phyloP scores from a whole-genome alignment of 164 flowering plant genomes.

The Brasenia schreberi region DNA sequence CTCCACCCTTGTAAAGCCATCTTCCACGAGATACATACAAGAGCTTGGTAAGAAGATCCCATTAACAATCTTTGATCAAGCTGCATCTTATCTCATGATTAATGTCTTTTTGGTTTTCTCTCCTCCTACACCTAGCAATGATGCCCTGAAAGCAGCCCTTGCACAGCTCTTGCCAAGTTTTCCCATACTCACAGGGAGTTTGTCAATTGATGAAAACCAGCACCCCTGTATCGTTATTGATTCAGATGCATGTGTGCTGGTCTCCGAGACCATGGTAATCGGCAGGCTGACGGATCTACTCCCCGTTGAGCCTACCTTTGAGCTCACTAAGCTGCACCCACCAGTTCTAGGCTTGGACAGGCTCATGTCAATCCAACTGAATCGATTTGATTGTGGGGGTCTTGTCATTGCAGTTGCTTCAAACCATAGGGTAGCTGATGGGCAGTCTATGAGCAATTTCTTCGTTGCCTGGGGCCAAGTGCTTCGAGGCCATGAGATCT shows the following conservation, averaged over 20 bases:
- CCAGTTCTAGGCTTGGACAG: conserved; percentile 1
- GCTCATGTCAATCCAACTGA: conserved; percentile 9
- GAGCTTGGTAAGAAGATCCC: not conserved
- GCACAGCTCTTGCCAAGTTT: conserved; percentile 3
- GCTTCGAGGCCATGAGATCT: conserved; percentile 1
- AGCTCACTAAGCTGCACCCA: conserved; percentile 6
- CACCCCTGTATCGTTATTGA: not conserved
- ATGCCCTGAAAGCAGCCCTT: conserved; percentile 4
- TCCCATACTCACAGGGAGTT: conserved; percentile 8
- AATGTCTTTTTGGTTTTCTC: conserved; percentile 1
- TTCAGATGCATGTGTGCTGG: conserved; percentile 5
- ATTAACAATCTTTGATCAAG: conserved; percentile 9
- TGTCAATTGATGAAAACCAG: not conserved
- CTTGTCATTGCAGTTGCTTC: conserved; percentile 1
- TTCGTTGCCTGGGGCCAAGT: conserved; percentile 4
- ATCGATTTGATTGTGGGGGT: conserved; percentile 2
- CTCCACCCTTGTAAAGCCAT: too few relatives aligned
- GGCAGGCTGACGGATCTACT: too few relatives aligned
- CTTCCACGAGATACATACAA: too few relatives aligned
- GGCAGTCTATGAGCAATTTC: conserved; percentile 4
- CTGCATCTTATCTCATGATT: conserved; percentile 5
- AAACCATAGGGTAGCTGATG: conserved; percentile 4
- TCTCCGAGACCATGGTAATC: conserved; percentile 3
- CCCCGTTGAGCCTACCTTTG: conserved; percentile 2
- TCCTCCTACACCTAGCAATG: conserved; percentile 6